Evolutionary conservation across 139 green algal species (phyloP), one percentile per base, ranked within the genome.

Genomic region (Chlamydomonas incerta): DNA sequence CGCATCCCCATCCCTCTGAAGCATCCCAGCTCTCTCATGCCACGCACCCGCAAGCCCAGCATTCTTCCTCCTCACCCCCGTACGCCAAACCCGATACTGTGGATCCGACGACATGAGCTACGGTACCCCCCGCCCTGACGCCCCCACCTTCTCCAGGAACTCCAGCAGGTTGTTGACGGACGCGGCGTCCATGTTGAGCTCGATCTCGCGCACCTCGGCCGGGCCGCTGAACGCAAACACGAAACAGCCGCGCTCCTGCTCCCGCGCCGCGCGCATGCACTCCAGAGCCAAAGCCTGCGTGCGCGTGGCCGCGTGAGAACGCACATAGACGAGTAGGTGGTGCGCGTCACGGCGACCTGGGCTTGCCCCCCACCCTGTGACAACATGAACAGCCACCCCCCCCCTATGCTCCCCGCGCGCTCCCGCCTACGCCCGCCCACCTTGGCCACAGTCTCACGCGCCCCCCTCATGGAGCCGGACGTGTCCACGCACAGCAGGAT

Each of bases 401-500:
- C 15, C 52, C 52, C 15, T 15, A 11, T 58, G 13, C 52, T 58
- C 52, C 52, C 52, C 52, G 15, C 11, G 52, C 52, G 13, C 13
- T 15, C 52, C 15, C 13, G 13, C 55, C 55, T 21, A 15, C 60
- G 1, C 60, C 3, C 60, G 17, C 80, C 28, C 80, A 86, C 95
- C 88, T 98, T 98, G 66, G 96, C 96, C 58, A 98, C 96, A 15
- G 88, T 94, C 92, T 98, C 96, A 6, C 96, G 84, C 0, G 93
- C 69, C 5, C 96, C 80, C 28, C 83, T 46, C 86, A 90, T 91
- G 33, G 77, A 85, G 10, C 86, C 96, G 29, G 85, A 93, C 29
- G 95, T 98, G 90, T 98, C 96, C 65, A 98, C 94, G 47, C 96
- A 98, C 69, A 98, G 91, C 87, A 98, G 89, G 83, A 98, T 98